A percentile compares a stretch with the other conserved stretches of the same genome.
Evolutionary conservation across 257 asterid genomes (phyloP).

Genomic region (Nicotiana obtusifolia): DNA sequence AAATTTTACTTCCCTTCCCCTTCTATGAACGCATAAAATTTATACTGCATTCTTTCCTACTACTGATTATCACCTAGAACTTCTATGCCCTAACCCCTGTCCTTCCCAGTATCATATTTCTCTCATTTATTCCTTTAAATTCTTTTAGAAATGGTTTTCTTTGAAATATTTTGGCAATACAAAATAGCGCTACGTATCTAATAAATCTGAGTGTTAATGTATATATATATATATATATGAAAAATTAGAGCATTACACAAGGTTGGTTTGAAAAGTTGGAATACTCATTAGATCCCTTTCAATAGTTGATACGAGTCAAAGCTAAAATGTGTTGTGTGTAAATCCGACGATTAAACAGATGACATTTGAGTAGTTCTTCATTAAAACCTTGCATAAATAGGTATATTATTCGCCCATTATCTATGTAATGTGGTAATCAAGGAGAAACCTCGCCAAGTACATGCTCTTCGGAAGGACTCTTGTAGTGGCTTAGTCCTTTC

Average conservation of each 20-base stretch:
- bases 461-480: not conserved
- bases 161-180: not conserved
- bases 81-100: not conserved
- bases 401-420: not conserved
- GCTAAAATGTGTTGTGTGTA: not conserved
- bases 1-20: too few relatives aligned
- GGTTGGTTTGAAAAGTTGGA: not conserved
- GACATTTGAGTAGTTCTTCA: not conserved
- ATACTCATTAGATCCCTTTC: not conserved
- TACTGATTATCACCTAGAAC: not conserved
- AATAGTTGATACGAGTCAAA: not conserved
- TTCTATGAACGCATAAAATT: too few relatives aligned
- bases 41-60: not conserved
- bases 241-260: not conserved
- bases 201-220: not conserved
- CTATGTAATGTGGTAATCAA: not conserved
- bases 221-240: not conserved
- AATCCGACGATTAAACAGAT: not conserved
- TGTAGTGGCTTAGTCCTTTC: not conserved
- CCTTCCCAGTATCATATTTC: not conserved
- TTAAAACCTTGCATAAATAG: not conserved
- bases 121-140: not conserved
- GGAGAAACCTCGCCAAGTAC: not conserved
- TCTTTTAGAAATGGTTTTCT: not conserved
- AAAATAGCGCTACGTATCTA: not conserved